Base-by-base conservation (phyloP, 805 yeast genomes). In the Saccharomyces paradoxus region DNA sequence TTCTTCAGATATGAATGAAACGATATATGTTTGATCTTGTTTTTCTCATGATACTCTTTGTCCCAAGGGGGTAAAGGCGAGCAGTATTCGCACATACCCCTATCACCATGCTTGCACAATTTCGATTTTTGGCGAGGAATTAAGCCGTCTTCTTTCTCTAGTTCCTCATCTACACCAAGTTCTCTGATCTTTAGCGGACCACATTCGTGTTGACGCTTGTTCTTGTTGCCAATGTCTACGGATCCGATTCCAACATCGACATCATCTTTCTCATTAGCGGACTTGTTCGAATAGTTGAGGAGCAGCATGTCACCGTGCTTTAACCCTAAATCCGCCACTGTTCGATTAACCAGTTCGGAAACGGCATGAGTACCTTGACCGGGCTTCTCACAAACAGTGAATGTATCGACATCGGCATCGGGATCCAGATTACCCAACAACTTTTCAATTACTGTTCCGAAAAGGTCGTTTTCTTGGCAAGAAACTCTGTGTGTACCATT, bases 1-100 rank as follows among this genome's bases (percentile, higher is more conserved):
- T 87, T 86, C 59, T 84, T 84, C 53, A 91, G 70, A 67, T 90
- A 77, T 0, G 97, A 85, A 67, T 90, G 96, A 69, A 85, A 89
- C 2, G 97, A 89, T 51, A 82, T 75, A 70, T 92, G 98, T 69
- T 94, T 94, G 67, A 92, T 89, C 41, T 81, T 83, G 58, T 90
- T 76, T 58, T 83, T 85, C 50, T 80, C 80, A 59, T 84, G 84
- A 67, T 90, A 92, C 24, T 77, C 81, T 58, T 78, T 78, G 69
- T 94, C 97, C 89, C 92, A 94, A 2, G 99, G 98, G 37, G 96
- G 97, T 52, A 94, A 73, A 0, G 98, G 97, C 32, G 95, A 83
- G 69, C 98, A 94, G 67, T 90, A 89, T 65, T 94, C 99, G 70
- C 99, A 94, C 98, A 94, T 94, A 1, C 98, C 99, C 62, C 85